Percentiles rank a stretch among this genome's conserved stretches.
phyloP scores from a whole-genome alignment of 768 basidiomycete species.

The Peribolospora kevripleyi region DNA sequence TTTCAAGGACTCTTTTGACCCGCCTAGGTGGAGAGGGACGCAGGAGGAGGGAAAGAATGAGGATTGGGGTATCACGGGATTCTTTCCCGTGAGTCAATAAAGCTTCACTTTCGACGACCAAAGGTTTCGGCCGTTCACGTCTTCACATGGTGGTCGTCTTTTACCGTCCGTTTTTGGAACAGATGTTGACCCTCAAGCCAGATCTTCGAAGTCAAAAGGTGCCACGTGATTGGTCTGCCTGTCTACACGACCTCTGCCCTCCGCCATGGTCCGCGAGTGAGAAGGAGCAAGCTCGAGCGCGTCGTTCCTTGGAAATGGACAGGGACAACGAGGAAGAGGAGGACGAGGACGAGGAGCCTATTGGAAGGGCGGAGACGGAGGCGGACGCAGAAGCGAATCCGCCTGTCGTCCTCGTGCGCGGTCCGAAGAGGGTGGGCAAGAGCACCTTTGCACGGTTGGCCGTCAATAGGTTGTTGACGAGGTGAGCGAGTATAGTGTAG shows the following conservation, averaged over 20 bases:
- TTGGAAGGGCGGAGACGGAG: neutral
- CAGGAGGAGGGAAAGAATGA: constrained; percentile 24
- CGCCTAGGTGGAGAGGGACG: constrained; percentile 28
- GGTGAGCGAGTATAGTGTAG: constrained; percentile 22
- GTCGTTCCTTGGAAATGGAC: neutral
- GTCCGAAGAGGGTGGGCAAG: constrained; percentile 70
- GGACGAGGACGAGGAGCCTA: neutral
- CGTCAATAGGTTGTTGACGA: constrained; percentile 39
- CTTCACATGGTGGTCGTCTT: constrained; percentile 2
- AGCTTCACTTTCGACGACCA: too few relatives aligned
- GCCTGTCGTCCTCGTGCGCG: constrained; percentile 43
- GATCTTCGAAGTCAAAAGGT: constrained; percentile 10
- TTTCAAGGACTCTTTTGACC: constrained; percentile 25
- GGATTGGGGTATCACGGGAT: constrained; percentile 18
- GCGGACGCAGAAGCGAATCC: constrained; percentile 10
- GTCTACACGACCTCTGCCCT: constrained; percentile 17
- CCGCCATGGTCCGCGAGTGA: constrained; percentile 21
- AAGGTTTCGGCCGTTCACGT: constrained; percentile 18
- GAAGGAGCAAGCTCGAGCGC: constrained; percentile 13
- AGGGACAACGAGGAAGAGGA: neutral
- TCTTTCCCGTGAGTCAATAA: constrained; percentile 26
- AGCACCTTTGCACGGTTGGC: constrained; percentile 59
- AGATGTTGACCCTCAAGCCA: too few relatives aligned
- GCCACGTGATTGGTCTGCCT: constrained; percentile 23
- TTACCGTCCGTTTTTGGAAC: too few relatives aligned